Conservation (phyloP, 2,329 filamentous ascomycete genomes). For the Myriangium duriaei region DNA sequence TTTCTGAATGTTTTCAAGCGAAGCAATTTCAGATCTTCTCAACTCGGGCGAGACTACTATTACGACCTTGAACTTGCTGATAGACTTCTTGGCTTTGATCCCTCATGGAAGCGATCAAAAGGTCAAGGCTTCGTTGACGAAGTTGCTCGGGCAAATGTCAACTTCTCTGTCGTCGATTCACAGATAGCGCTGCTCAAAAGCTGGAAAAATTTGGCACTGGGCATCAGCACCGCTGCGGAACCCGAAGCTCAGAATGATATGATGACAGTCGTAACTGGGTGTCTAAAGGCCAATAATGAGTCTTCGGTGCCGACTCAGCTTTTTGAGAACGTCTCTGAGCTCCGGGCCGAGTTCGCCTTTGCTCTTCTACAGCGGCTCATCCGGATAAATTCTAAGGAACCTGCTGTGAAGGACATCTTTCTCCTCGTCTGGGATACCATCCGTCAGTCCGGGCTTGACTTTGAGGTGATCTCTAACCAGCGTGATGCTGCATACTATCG, state of each 20-base stretch:
- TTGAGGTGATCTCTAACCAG: constrained; percentile 45
- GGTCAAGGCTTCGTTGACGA: constrained; percentile 67
- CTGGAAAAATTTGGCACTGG: constrained; percentile 79
- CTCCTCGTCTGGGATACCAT: constrained; percentile 49
- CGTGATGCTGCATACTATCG: constrained; percentile 63
- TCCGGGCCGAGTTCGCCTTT: constrained; percentile 68
- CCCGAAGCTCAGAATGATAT: constrained; percentile 51
- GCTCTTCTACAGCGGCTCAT: constrained; percentile 64
- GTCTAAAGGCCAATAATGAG: constrained; percentile 64
- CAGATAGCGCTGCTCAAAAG: constrained; percentile 77
- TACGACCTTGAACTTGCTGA: constrained; percentile 70
- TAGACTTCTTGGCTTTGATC: constrained; percentile 63
- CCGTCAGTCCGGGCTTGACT: constrained; percentile 40
- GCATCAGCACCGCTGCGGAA: constrained; percentile 56
- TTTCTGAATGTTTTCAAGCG: constrained; percentile 70
- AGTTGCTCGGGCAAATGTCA: constrained; percentile 75
- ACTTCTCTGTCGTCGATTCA: constrained; percentile 82
- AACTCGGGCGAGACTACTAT: constrained; percentile 64
- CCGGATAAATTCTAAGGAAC: constrained; percentile 32
- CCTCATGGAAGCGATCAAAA: constrained; percentile 53
- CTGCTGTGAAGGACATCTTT: constrained; percentile 43
- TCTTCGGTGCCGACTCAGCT: constrained; percentile 63
- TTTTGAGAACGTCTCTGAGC: constrained; percentile 65
- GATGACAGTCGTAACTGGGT: constrained; percentile 62
- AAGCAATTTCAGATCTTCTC: constrained; percentile 39